Evolutionary conservation across 768 basidiomycete species (phyloP), one percentile per base, ranked within the genome.

Genomic region (Pisolithus albus): DNA sequence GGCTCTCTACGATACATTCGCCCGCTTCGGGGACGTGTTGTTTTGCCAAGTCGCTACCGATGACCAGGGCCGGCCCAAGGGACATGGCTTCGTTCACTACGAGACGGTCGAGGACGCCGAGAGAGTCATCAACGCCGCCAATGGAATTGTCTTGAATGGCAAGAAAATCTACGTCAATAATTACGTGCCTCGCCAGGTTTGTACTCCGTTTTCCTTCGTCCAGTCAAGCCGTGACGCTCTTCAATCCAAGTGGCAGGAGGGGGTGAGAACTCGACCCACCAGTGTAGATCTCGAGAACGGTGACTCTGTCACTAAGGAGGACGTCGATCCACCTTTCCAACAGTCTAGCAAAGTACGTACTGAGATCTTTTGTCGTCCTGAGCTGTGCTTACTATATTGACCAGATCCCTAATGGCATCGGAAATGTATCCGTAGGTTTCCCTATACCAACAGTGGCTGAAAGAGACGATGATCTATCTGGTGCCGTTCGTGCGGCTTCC

Each of bases 1-100:
- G 90, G 95, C 96, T 59, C 92, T 99, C 55, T 95, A 99, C 67
- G 96, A 99, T 69, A 98, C 95, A 47, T 99, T 99, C 66, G 94
- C 92, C 57, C 94, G 94, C 51, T 99, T 98, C 66, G 96, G 96
- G 53, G 94, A 95, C 61, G 95, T 99, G 59, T 75, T 99, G 58
- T 98, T 95, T 10, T 99, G 96, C 85, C 98, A 98, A 75, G 94
- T 99, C 63, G 96, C 93, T 55, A 88, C 85, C 45, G 96, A 98
- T 67, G 92, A 95, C 65, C 85, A 88, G 57, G 96, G 94, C 52
- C 86, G 86, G 61, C 94, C 93, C 60, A 92, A 91, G 70, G 96
- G 96, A 56, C 98, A 98, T 66, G 96, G 95, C 40, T 98, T 95
- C 71, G 96, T 99, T 52, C 96, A 99, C 70, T 99, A 98, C 72